Evolutionary conservation across 345 rosid species (phyloP), one percentile per base, ranked within the genome.

Genomic region (Brassica incana): DNA sequence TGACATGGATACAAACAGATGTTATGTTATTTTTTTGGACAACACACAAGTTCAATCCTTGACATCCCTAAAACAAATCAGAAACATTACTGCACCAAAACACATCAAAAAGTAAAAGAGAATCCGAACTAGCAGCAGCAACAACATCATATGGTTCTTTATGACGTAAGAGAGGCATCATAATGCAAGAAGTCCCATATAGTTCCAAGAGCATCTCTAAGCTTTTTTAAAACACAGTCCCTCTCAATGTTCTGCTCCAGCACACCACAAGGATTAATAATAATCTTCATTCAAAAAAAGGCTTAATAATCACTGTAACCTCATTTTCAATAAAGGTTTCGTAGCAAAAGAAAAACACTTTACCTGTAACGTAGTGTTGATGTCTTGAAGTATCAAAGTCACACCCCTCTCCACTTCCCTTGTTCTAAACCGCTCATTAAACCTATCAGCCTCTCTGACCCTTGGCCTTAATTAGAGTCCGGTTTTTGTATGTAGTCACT

Each of bases 371-470:
- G 77, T 81, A 65, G 86, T 86, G 74, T 78, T 76, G 3, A 92
- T 25, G 65, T 85, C 87, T 76, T 84, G 81, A 83, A 89, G 80
- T 72, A 87, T 86, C 64, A 90, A 16, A 59, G 15, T 25, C 77
- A 80, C 69, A 50, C 88, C 91, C 48, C 65, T 80, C 0, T 77
- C 14, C 16, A 72, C 9, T 77, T 73, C 85, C 67, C 87, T 85
- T 33, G 7, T 58, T 48, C 82, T 80, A 11, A 32, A 60, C 80
- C 63, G 78, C 73, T 87, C 84, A 73, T 81, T 78, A 66, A 69
- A 89, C 29, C 88, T 81, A 74, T 88, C 85, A 11, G 89, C 88
- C 8, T 86, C 72, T 82, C 90, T 80, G 48, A 84, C 80, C 69
- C 82, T 81, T 29, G 89, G 85, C 82, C 64, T 77, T 6, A 86